Base-by-base conservation (phyloP, 352 stramenopile genomes). In the Pythium aristosporum region DNA sequence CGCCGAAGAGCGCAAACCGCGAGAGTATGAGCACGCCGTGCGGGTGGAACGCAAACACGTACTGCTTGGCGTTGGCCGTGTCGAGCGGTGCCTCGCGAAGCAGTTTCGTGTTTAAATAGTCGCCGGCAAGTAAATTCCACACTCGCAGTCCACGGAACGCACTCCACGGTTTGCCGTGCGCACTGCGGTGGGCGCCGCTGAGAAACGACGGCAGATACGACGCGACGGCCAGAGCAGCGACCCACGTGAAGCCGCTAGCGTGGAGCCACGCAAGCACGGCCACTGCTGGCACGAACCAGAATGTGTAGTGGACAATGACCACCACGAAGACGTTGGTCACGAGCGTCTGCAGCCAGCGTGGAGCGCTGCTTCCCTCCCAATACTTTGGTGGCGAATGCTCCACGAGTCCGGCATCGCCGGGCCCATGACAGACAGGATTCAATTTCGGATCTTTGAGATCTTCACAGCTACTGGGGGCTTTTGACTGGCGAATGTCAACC, bases 1-100 rank as follows among this genome's bases (percentile, higher is more conserved):
- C 82, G n/a, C 15, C 25, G 25, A 30, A 30, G 25, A 75, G 74
- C 12, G 82, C 75, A 42, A 91, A 63, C 16, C 82, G 79, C 25
- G 82, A 91, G n/a, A 87, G 55, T 11, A 91, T 71, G 39, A 91
- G 76, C 63, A 91, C 82, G 34, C 82, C 82, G 59, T 89, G 82
- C 37, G 82, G 82, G 56, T 89, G 79, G 65, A 76, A 89, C 42
- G 71, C 79, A 62, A 91, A 91, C 42, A 91, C 72, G 72, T 87
- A 89, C 54, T 80, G 77, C 69, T 88, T 88, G 21, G 25, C 23
- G 18, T 28, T 42, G 30, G 39, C 74, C 30, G 57, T 63, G 50
- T 88, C 79, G 37, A 88, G 65, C 39, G 73, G 73, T 39, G 77
- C 57, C 63, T 91, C 78, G 2, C 80, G 80, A 23, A 91, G 68